Evolutionary conservation across 441 rosid species (phyloP), one percentile per base, ranked within the genome.

Genomic region (Biscutella auriculata): DNA sequence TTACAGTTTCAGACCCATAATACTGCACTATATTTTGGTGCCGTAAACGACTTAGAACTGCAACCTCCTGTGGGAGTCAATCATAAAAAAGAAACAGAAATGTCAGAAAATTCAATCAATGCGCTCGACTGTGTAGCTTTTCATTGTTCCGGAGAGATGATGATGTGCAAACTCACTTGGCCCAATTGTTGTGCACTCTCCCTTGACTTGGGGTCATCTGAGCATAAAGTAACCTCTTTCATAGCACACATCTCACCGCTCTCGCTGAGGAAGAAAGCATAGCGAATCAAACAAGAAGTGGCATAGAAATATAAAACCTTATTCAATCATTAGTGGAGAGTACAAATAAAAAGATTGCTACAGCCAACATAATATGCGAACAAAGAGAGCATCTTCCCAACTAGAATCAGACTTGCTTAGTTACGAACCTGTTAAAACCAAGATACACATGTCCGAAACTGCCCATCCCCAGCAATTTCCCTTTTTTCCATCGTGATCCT

Each of bases 1-100:
- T 69, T 77, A 93, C 99, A 35, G 79, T 77, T 78, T 84, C 97
- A 60, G 87, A 87, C 49, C 99, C 99, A 79, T 87, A 89, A 73
- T 93, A 93, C 71, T 79, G 97, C 67, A 93, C 99, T 49, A 93
- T 93, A 70, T 93, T 93, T 8, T 77, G 91, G 77, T 93, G 99
- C 21, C 76, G 67, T 51, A 89, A 74, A 44, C 88, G 84, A 66
- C 97, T 89, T 27, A 89, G 65, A 54, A 84, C 68, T 6, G 72
- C 53, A 50, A 89, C 81, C 77, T 89, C 97, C 97, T 89, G 81
- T 42, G 63, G 69, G 29, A 67, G 32, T 27, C 35, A 44, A 51
- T 50, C 53, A 52, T 51, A 16, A 16, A 42, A 56, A 42, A n/a
- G 9, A 60, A 30, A 15, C 16, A 14, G 8, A 11, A n/a, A 25